These are phyloP conservation scores for Dispira parvispora DNA, from an alignment of 192 early-diverging fungal genomes.

Conservation along the genomic window DNA sequence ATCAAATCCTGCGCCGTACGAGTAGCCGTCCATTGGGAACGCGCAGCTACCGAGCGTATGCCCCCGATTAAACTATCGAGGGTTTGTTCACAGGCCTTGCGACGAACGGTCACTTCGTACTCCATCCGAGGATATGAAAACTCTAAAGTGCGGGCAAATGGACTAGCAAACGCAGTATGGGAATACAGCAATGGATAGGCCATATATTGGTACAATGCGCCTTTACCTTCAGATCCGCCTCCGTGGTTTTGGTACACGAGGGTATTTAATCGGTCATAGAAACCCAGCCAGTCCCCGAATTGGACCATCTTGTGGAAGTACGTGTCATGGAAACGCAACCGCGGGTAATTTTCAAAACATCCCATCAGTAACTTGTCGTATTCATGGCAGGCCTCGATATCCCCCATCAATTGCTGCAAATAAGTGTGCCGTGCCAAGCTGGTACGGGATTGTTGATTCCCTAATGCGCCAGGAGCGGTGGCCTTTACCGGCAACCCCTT, in stretches of 20 bases:
- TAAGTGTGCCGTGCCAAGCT: constrained; percentile 23
- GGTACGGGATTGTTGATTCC: constrained; percentile 15
- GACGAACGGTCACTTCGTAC: constrained; percentile 36
- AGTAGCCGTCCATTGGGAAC: constrained; percentile 1
- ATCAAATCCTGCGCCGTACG: constrained; percentile 30
- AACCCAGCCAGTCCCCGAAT: constrained; percentile 58
- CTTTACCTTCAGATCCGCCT: constrained; percentile 26
- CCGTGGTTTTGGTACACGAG: constrained; percentile 13
- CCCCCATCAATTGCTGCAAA: constrained; percentile 27
- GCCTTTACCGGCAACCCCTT: constrained; percentile 9
- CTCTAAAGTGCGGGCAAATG: constrained; percentile 4
- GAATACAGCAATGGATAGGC: constrained; percentile 55
- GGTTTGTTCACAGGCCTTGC: neutral
- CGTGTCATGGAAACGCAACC: constrained; percentile 61
- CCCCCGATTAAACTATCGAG: neutral
- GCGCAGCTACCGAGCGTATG: neutral
- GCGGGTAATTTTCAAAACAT: constrained; percentile 81
- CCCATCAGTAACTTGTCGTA: constrained; percentile 77
- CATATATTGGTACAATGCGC: constrained; percentile 44
- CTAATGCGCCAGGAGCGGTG: constrained; percentile 14
- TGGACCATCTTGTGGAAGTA: constrained; percentile 45
- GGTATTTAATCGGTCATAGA: constrained; percentile 56
- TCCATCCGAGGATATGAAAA: constrained; percentile 51
- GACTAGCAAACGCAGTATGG: constrained; percentile 60
- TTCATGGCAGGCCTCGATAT: constrained; percentile 55